Conservation (phyloP, 805 yeast genomes). For the Saccharomycopsis fermentans region DNA sequence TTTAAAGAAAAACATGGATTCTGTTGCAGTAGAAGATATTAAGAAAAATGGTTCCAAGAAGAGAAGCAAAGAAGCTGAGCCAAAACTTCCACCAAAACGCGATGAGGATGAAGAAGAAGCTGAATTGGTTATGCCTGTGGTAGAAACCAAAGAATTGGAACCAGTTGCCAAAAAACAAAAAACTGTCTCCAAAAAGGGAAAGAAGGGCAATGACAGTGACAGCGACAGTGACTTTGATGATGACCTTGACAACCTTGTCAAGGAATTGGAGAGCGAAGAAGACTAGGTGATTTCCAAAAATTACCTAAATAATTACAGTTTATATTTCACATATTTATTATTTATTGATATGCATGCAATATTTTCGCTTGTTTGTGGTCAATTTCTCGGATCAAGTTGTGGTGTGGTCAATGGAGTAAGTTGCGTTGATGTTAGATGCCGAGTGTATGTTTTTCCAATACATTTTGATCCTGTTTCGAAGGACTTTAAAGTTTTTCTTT, state of each 20-base stretch:
- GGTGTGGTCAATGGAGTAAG: no score
- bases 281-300: neutral
- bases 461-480: no score
- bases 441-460: no score
- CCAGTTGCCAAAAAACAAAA: slow-evolving; percentile 7
- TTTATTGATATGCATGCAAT: no score
- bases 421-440: no score
- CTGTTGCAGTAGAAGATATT: slow-evolving; percentile 4
- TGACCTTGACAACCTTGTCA: slow-evolving; percentile 15
- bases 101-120: neutral
- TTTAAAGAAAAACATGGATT: slow-evolving; percentile 1
- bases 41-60: neutral
- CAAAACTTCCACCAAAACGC: neutral
- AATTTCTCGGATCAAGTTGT: no score
- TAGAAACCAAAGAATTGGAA: neutral
- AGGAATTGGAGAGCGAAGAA: slow-evolving; percentile 16
- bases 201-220: slow-evolving; percentile 5
- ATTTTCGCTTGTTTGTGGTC: no score
- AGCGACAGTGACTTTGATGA: slow-evolving; percentile 15
- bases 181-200: neutral
- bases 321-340: no score
- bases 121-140: neutral
- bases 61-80: neutral
- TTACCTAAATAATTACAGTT: no score
- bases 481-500: no score